These are phyloP conservation scores for Myxozyma monticola DNA, from an alignment of 805 yeast genomes.

Conservation along the genomic window DNA sequence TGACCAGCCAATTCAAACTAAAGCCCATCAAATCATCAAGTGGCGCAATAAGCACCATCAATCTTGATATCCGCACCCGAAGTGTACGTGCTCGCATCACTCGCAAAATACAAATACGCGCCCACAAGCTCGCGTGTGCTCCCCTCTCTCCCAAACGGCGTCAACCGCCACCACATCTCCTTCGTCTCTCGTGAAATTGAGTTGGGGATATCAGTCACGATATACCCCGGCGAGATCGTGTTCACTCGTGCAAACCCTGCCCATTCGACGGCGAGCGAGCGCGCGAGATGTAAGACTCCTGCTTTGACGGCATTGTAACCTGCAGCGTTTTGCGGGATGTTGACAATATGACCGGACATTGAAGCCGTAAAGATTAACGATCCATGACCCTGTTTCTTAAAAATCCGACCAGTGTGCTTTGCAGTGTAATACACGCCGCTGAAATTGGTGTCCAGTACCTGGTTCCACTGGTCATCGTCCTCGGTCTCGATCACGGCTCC, in stretches of 20 bases:
- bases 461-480: slow-evolving; percentile 61
- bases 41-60: slow-evolving; percentile 57
- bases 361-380: slow-evolving; percentile 82
- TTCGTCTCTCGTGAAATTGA: no score
- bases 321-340: slow-evolving; percentile 83
- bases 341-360: slow-evolving; percentile 84
- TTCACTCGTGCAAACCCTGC: slow-evolving; percentile 53
- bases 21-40: no score
- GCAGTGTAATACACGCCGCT: slow-evolving; percentile 78
- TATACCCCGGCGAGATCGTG: slow-evolving; percentile 54
- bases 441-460: slow-evolving; percentile 70
- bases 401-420: slow-evolving; percentile 69
- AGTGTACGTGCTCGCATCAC: slow-evolving; percentile 76
- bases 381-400: slow-evolving; percentile 71
- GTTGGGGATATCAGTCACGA: slow-evolving; percentile 53
- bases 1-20: no score
- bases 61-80: slow-evolving; percentile 75
- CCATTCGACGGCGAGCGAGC: slow-evolving; percentile 84
- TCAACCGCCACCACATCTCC: background rate
- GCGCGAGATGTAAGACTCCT: slow-evolving; percentile 70
- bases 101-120: slow-evolving; percentile 61
- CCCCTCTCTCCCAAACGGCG: background rate
- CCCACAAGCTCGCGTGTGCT: slow-evolving; percentile 72
- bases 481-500: slow-evolving; percentile 55
- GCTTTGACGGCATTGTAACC: slow-evolving; percentile 86